These are phyloP conservation scores for Kwoniella pini DNA, from an alignment of 768 basidiomycete species.

Conservation along the genomic window DNA sequence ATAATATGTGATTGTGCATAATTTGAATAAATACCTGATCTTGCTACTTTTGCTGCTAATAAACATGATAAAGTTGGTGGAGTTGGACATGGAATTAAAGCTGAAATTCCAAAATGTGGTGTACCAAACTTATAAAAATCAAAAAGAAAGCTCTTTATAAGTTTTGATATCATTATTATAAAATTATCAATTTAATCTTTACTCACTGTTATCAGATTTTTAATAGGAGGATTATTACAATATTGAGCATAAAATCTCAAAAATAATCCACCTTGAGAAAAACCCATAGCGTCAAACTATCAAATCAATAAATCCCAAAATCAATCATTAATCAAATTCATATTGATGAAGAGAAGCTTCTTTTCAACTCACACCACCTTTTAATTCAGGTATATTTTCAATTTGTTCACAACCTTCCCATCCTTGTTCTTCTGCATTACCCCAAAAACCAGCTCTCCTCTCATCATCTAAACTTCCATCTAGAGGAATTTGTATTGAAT, in stretches of 20 bases:
- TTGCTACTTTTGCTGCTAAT: conserved; percentile 49
- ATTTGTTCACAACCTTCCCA: conserved; percentile 49
- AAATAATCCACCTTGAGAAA: conserved; percentile 57
- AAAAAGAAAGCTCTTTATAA: neutral
- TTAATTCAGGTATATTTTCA: conserved; percentile 43
- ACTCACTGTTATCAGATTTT: conserved; percentile 56
- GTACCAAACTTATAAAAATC: conserved; percentile 45
- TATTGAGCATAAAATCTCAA: conserved; percentile 55
- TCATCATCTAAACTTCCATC: conserved; percentile 51
- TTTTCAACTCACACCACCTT: conserved; percentile 30
- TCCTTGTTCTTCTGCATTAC: conserved; percentile 52
- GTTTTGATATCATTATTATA: neutral
- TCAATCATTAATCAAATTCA: no score
- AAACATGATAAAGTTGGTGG: conserved; percentile 50
- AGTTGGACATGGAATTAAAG: conserved; percentile 56
- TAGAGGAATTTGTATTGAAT: conserved; percentile 50
- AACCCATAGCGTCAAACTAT: conserved; percentile 57
- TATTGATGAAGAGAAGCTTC: neutral
- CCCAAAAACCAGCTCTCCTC: conserved; percentile 55
- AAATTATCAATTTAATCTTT: neutral
- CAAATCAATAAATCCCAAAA: no score
- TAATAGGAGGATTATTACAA: conserved; percentile 47
- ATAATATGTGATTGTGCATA: conserved; percentile 51
- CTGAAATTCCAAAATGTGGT: conserved; percentile 54
- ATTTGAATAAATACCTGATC: conserved; percentile 48